Base-by-base conservation (phyloP, 2,329 filamentous ascomycete species). In the Colletotrichum caudatum region DNA sequence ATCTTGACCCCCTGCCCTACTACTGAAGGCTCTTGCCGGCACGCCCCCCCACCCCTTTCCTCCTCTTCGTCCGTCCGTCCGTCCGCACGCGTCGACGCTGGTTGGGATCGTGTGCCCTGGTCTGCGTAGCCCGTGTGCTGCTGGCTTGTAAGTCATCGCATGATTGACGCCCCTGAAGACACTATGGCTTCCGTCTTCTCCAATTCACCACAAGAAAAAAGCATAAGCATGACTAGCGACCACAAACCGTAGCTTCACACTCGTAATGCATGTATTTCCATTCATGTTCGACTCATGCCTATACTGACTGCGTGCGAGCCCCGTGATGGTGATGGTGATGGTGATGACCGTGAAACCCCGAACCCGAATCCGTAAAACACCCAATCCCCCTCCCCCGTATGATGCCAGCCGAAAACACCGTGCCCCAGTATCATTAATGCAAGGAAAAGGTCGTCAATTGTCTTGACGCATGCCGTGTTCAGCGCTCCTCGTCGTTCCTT, bases 1-100 rank as follows among this genome's bases (percentile, higher is more conserved):
- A 90, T 75, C 74, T 91, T 48, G 84, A 85, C 76, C 88, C 89
- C 39, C 79, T 90, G 70, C 88, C 89, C 0, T 90, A 89, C 0
- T 90, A 89, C 64, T 83, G 73, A 77, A 14, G 26, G 7, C 8
- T 20, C 3, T 41, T 26, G 41, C 26, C 33, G 46, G 5, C 20
- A n/a, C n/a, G 16, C 39, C 41, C 16, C 5, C 16, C 16, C 16
- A 14, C 5, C 2, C 23, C 14, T 26, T 7, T 46, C 9, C 23
- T n/a, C n/a, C n/a, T n/a, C n/a, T n/a, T n/a, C n/a, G n/a, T n/a
- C n/a, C n/a, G n/a, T n/a, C n/a, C n/a, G n/a, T 29, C 26, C 26
- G 33, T 39, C 9, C 14, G 20, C 33, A 23, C 54, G 11, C 16
- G 20, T 16, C 20, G 12, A 37, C 26, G 39, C 20, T 35, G 29